phyloP scores from a whole-genome alignment of 2,329 filamentous ascomycete genomes.

The Acrodontium crateriforme region DNA sequence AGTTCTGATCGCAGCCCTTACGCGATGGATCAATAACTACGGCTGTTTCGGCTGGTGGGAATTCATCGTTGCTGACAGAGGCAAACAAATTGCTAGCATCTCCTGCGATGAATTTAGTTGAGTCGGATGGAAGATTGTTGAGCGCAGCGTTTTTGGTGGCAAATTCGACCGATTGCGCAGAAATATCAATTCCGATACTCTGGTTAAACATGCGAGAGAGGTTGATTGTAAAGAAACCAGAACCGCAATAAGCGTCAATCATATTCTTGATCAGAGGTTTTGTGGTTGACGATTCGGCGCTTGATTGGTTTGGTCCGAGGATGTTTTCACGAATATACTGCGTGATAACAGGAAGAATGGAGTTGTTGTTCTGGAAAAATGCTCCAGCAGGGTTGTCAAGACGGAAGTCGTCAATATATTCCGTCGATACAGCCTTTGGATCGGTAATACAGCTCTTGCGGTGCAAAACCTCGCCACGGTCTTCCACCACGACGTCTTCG shows the following conservation, averaged over 20 bases:
- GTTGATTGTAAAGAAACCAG: conserved; percentile 91
- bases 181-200: conserved; percentile 83
- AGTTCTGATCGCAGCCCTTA: conserved; percentile 82
- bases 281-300: background rate
- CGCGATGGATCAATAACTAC: conserved; percentile 95
- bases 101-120: conserved; percentile 75
- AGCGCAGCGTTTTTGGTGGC: conserved; percentile 65
- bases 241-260: conserved; percentile 95
- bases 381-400: conserved; percentile 86
- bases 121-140: conserved; percentile 54
- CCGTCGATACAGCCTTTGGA: conserved; percentile 65
- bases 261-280: conserved; percentile 58
- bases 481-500: conserved; percentile 38
- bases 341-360: conserved; percentile 77
- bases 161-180: conserved; percentile 59
- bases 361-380: conserved; percentile 99
- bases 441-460: conserved; percentile 83
- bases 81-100: conserved; percentile 77
- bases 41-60: conserved; percentile 67
- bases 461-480: conserved; percentile 51
- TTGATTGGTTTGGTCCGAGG: conserved; percentile 34
- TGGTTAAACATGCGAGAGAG: conserved; percentile 68
- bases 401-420: conserved; percentile 72
- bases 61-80: conserved; percentile 42
- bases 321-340: conserved; percentile 73